Percentiles rank a stretch among this genome's conserved stretches.
Conservation (phyloP, 768 basidiomycete species). For the Rhizopogon vinicolor region DNA sequence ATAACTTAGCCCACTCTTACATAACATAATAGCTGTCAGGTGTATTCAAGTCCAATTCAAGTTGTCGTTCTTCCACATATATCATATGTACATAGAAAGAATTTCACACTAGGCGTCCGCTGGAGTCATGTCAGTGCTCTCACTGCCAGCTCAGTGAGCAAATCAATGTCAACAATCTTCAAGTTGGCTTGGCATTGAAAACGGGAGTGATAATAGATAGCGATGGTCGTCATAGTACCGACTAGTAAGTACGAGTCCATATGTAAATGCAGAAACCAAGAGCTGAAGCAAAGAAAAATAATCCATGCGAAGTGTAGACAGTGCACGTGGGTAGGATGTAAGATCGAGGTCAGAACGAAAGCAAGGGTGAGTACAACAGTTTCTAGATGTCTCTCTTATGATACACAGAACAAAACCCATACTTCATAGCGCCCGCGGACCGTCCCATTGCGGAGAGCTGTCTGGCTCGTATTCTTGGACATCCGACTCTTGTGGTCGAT, state of each 20-base stretch:
- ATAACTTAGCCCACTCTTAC: no score
- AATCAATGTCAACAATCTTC: background rate
- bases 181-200: background rate
- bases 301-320: background rate
- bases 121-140: no score
- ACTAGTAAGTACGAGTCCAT: background rate
- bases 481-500: constrained; percentile 6
- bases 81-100: no score
- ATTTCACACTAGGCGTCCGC: no score
- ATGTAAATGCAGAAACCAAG: background rate
- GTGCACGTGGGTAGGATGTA: background rate
- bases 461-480: background rate
- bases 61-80: no score
- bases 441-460: constrained; percentile 1
- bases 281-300: background rate
- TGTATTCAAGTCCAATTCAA: no score
- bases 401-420: constrained; percentile 9
- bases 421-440: constrained; percentile 20
- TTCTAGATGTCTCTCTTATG: constrained; percentile 1
- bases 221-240: background rate
- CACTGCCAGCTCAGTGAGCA: no score
- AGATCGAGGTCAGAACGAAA: background rate
- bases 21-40: no score
- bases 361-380: constrained; percentile 9
- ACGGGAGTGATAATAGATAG: background rate